Evolutionary conservation across 2,329 filamentous ascomycete genomes (phyloP).

Genomic region (Calonectria multiphialidica): DNA sequence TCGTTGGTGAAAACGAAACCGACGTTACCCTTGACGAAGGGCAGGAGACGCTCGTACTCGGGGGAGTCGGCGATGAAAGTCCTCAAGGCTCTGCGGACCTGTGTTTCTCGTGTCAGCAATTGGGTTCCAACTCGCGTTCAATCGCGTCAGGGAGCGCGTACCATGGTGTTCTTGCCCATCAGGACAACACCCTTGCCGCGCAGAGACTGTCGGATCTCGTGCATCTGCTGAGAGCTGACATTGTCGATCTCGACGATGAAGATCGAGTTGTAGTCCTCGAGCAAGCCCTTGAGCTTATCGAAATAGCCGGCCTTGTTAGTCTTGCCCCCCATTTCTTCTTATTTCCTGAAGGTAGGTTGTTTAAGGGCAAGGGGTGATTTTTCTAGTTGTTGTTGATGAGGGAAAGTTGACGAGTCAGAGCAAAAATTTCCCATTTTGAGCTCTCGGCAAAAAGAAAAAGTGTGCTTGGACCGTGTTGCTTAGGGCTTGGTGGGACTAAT

Average conservation of each 20-base stretch:
- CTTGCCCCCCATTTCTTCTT: constrained; percentile 99
- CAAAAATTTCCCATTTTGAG: constrained; percentile 41
- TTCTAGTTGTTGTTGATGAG: constrained; percentile 40
- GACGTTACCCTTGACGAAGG: constrained; percentile 96
- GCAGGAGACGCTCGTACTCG: constrained; percentile 98
- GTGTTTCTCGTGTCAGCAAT: constrained; percentile 33
- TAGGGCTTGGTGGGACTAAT: constrained; percentile 54
- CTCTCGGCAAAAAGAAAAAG: constrained; percentile 42
- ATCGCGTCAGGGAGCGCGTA: constrained; percentile 54
- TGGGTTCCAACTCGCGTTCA: background rate
- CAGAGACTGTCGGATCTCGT: constrained; percentile 96
- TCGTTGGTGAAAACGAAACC: constrained; percentile 99
- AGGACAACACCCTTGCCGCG: constrained; percentile 93
- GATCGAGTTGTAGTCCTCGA: constrained; percentile 96
- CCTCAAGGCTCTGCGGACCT: constrained; percentile 97
- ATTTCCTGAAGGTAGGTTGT: constrained; percentile 92
- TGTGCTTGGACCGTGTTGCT: constrained; percentile 46
- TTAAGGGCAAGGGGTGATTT: constrained; percentile 80
- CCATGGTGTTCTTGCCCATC: constrained; percentile 99
- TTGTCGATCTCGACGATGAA: constrained; percentile 99
- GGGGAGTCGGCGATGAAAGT: constrained; percentile 91
- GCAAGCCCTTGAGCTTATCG: constrained; percentile 98
- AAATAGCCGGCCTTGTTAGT: constrained; percentile 97
- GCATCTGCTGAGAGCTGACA: constrained; percentile 99
- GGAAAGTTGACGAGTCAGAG: constrained; percentile 35